A percentile compares a stretch with the other conserved stretches of the same genome.
phyloP scores from a whole-genome alignment of 495 filamentous ascomycete species.

The Podospora sp. region DNA sequence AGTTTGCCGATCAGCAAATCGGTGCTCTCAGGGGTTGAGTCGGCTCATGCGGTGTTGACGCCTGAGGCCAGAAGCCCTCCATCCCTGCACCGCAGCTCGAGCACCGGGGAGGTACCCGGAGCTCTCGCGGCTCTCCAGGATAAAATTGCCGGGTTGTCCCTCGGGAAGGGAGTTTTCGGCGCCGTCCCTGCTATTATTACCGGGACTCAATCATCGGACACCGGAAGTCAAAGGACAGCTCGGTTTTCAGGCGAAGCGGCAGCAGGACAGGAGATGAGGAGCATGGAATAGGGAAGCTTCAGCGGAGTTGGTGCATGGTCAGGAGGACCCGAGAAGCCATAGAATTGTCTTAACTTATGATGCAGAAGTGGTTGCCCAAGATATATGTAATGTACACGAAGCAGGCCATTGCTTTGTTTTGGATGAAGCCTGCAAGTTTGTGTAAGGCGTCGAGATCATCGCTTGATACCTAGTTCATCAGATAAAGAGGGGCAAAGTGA shows the following conservation, averaged over 20 bases:
- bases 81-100: conserved; percentile 44
- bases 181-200: not conserved
- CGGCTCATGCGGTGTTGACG: conserved; percentile 44
- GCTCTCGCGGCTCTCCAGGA: conserved; percentile 49
- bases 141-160: conserved; percentile 50
- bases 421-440: not conserved
- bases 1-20: conserved; percentile 42
- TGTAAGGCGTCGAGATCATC: not conserved
- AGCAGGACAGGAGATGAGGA: conserved; percentile 38
- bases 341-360: not conserved
- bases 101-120: conserved; percentile 43
- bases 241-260: conserved; percentile 6
- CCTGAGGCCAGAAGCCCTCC: conserved; percentile 35
- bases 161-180: conserved; percentile 39
- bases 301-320: not conserved
- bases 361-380: not conserved
- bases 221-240: not conserved
- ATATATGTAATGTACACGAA: not conserved
- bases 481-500: too few relatives aligned
- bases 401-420: not conserved
- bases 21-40: conserved; percentile 46
- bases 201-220: not conserved
- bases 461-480: too few relatives aligned
- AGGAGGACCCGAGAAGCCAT: not conserved
- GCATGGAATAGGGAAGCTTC: conserved; percentile 29